These are phyloP conservation scores for Pichia nanzhaoensis DNA, from an alignment of 805 yeast genomes.

Conservation along the genomic window DNA sequence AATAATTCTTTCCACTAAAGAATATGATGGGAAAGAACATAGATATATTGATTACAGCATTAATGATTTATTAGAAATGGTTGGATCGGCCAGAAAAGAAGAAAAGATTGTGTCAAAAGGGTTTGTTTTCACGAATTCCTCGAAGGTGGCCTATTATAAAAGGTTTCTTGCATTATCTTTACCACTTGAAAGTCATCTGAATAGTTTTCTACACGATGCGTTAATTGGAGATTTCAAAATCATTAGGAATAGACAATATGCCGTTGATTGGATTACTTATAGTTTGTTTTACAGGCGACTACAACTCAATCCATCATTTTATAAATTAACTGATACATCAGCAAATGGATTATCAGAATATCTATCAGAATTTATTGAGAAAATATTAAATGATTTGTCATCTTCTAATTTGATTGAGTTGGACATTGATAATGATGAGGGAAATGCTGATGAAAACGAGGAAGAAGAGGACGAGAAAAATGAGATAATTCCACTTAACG, in stretches of 20 bases:
- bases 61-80: conserved; percentile 59
- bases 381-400: conserved; percentile 53
- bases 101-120: conserved; percentile 35
- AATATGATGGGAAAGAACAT: conserved; percentile 67
- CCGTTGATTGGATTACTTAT: conserved; percentile 85
- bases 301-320: conserved; percentile 78
- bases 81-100: conserved; percentile 35
- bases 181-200: conserved; percentile 78
- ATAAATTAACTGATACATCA: conserved; percentile 64
- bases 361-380: conserved; percentile 78
- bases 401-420: conserved; percentile 59
- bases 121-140: conserved; percentile 48
- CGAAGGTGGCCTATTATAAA: conserved; percentile 56
- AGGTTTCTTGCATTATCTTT: conserved; percentile 67
- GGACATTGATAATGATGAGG: conserved; percentile 33
- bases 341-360: conserved; percentile 70
- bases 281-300: conserved; percentile 78
- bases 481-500: conserved; percentile 55
- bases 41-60: conserved; percentile 63
- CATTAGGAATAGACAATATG: conserved; percentile 67
- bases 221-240: conserved; percentile 67
- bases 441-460: conserved; percentile 21
- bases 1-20: conserved; percentile 63
- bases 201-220: conserved; percentile 53
- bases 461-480: conserved; percentile 34